These are phyloP conservation scores for Pisolithus orientalis DNA, from an alignment of 768 basidiomycete genomes.

Conservation along the genomic window DNA sequence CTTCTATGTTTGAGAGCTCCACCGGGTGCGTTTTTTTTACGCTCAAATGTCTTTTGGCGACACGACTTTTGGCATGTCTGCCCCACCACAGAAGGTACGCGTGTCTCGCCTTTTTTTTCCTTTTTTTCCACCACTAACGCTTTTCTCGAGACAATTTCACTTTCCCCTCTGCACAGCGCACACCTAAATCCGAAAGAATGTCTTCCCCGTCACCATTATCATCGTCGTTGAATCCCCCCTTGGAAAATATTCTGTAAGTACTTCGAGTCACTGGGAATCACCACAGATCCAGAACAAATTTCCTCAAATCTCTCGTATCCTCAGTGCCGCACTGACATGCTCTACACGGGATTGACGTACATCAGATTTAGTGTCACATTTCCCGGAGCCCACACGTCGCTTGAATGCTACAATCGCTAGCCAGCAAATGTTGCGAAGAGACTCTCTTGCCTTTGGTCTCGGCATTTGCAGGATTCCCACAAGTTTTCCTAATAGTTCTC, in stretches of 20 bases:
- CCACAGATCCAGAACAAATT: slow-evolving; percentile 65
- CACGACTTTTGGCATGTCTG: slow-evolving; percentile 25
- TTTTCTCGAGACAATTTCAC: slow-evolving; percentile 17
- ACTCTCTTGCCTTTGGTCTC: too few species aligned
- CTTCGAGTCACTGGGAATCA: slow-evolving; percentile 65
- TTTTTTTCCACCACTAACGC: slow-evolving; percentile 3
- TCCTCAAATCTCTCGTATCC: too few species aligned
- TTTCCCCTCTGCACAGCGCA: slow-evolving; percentile 9
- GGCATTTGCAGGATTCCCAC: too few species aligned
- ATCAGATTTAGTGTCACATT: too few species aligned
- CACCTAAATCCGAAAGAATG: slow-evolving; percentile 19
- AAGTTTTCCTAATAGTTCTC: too few species aligned
- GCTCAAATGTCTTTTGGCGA: slow-evolving; percentile 57
- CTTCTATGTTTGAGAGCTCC: slow-evolving; percentile 74
- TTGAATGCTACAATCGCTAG: too few species aligned
- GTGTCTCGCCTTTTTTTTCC: not conserved
- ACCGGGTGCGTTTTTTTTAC: slow-evolving; percentile 14
- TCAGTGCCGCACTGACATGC: too few species aligned
- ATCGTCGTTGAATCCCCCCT: slow-evolving; percentile 87
- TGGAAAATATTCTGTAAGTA: slow-evolving; percentile 73
- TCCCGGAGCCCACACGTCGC: too few species aligned
- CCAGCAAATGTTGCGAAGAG: too few species aligned
- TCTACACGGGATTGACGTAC: too few species aligned
- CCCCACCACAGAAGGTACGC: slow-evolving; percentile 18
- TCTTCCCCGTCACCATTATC: slow-evolving; percentile 43